phyloP scores from a whole-genome alignment of 345 rosid genomes.

The Aquilaria malaccensis region DNA sequence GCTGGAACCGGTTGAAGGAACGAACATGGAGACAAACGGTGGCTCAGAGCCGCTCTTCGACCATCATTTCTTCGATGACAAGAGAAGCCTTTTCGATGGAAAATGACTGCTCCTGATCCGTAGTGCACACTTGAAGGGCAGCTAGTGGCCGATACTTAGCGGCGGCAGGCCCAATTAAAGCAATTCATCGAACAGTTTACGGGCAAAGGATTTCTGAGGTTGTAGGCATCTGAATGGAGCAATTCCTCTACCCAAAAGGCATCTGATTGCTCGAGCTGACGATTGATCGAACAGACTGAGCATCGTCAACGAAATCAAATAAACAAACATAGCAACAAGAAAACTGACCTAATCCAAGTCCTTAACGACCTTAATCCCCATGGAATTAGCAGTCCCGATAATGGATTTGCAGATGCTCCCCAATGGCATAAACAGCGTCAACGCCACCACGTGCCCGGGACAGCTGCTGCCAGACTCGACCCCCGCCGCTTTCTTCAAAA shows the following conservation, averaged over 20 bases:
- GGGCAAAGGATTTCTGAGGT: too few relatives aligned
- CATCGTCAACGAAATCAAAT: background rate
- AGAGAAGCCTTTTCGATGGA: constrained; percentile 48
- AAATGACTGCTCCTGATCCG: constrained; percentile 8
- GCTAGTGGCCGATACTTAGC: constrained; percentile 21
- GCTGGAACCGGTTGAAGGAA: constrained; percentile 46
- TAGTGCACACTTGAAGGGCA: constrained; percentile 26
- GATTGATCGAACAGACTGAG: background rate
- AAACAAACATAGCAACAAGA: background rate
- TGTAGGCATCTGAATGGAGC: too few relatives aligned
- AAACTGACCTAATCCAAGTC: constrained; percentile 41
- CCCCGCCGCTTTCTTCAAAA: constrained; percentile 88
- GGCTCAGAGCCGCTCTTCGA: constrained; percentile 85
- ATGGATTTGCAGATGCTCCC: constrained; percentile 77
- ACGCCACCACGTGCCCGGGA: constrained; percentile 67
- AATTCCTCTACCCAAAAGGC: too few relatives aligned
- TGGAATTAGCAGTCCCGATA: constrained; percentile 72
- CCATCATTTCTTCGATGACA: constrained; percentile 40
- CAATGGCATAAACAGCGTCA: constrained; percentile 68
- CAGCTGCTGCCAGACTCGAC: constrained; percentile 66
- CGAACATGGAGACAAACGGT: constrained; percentile 82
- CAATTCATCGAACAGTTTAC: too few relatives aligned
- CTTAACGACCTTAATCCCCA: constrained; percentile 85
- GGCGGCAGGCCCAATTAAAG: background rate
- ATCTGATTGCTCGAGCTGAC: background rate